These are phyloP conservation scores for Diaporthe destruens DNA, from an alignment of 2,329 filamentous ascomycete genomes.

Conservation along the genomic window DNA sequence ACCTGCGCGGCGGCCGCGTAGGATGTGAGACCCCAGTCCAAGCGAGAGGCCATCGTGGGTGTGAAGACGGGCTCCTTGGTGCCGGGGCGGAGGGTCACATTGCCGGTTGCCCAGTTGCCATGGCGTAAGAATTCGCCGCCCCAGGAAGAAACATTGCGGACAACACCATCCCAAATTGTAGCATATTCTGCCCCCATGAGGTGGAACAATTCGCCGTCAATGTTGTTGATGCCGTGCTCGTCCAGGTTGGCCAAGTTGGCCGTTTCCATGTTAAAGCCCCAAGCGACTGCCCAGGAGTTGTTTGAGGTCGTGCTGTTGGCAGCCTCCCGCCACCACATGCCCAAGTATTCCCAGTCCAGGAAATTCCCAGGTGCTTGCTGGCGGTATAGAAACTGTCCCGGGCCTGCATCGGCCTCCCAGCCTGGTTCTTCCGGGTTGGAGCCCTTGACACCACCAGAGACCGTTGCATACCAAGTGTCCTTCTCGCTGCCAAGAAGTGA, in stretches of 20 bases:
- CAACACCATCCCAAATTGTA: neutral
- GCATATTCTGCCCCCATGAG: neutral
- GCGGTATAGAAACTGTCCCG: neutral
- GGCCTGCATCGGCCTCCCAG: neutral
- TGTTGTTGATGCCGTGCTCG: neutral
- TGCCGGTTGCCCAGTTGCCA: neutral
- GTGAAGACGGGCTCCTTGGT: constrained; percentile 50
- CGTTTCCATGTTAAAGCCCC: neutral
- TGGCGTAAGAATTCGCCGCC: neutral
- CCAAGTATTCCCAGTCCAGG: neutral
- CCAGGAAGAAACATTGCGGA: neutral
- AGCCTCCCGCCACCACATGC: neutral
- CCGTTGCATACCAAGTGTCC: neutral
- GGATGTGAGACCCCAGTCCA: constrained; percentile 55
- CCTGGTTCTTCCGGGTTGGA: neutral
- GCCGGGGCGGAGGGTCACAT: neutral
- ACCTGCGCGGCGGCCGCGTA: constrained; percentile 58
- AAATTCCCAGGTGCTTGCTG: neutral
- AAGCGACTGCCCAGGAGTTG: neutral
- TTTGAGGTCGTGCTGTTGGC: neutral
- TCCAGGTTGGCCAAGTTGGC: neutral
- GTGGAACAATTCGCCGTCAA: neutral
- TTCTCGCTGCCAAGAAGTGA: neutral
- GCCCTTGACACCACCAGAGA: neutral
- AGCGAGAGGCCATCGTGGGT: constrained; percentile 55